Conservation (phyloP, 352 stramenopile genomes). For the Pelagophyceae sp. region DNA sequence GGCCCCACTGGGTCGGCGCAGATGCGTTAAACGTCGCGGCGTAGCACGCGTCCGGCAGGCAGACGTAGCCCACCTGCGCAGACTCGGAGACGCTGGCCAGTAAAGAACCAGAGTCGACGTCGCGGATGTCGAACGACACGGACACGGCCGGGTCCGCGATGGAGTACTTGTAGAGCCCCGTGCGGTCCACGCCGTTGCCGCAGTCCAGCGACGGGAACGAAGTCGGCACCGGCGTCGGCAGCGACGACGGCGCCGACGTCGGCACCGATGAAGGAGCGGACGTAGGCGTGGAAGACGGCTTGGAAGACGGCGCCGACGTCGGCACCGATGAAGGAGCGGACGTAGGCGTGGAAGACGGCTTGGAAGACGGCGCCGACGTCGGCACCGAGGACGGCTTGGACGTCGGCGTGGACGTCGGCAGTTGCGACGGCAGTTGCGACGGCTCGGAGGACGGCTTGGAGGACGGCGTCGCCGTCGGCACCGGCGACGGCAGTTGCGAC, state of each 20-base stretch:
- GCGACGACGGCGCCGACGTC: background rate
- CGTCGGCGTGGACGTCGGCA: background rate
- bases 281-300: background rate
- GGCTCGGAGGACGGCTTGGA: conserved; percentile 2
- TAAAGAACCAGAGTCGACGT: background rate
- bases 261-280: background rate
- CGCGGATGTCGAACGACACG: background rate
- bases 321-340: background rate
- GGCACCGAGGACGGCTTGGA: background rate
- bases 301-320: background rate
- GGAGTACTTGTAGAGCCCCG: background rate
- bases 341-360: background rate
- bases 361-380: background rate
- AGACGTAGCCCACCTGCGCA: background rate
- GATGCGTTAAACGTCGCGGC: background rate
- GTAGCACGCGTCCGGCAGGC: background rate
- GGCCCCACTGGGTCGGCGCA: background rate
- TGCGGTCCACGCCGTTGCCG: background rate
- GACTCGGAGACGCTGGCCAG: background rate
- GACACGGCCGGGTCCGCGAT: background rate
- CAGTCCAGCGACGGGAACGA: background rate
- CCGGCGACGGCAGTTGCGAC: background rate
- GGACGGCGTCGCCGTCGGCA: background rate
- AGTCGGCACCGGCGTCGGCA: background rate
- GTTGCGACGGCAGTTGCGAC: background rate